Evolutionary conservation across 495 filamentous ascomycete species (phyloP), one percentile per base, ranked within the genome.

Genomic region (Amniculicola lignicola): DNA sequence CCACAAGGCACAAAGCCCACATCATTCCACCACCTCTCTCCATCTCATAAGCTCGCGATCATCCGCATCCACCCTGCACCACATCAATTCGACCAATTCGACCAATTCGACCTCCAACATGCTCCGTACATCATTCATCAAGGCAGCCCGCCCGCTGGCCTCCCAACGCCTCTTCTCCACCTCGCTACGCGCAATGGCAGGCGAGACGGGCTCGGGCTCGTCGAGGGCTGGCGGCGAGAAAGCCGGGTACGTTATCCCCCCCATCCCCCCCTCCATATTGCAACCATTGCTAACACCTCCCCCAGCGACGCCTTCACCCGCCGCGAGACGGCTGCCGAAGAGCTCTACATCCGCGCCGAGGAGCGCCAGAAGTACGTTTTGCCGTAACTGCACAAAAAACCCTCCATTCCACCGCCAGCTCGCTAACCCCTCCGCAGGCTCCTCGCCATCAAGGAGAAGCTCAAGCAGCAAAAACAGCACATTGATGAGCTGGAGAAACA

Each of bases 281-380:
- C 29, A 6, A 22, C 22, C 2, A 28, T n/a, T 35, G 45, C 23
- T 28, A 49, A 46, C 31, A 19, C 9, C 11, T 37, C 1, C 35
- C 44, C 63, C 57, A 92, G 91, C 55, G 93, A 99, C 69, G 78
- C 85, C 44, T 99, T 96, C 81, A 86, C 85, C 68, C 83, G 84
- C 69, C 89, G 93, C 62, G 93, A 99, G 75, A 83, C 83, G 59
- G 92, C 92, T 55, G 78, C 77, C 68, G 93, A 99, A 74, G 83
- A 87, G 67, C 79, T 79, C 59, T 86, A 87, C 75, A 88, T 99
- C 72, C 76, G 80, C 46, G 75, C 88, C 77, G 83, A 87, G 65
- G 93, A 99, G 80, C 76, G 81, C 70, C 80, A 86, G 74, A 96
- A 96, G 87, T 83, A 82, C 45, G 67, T 85, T 16, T 33, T 1